A percentile compares a stretch with the other conserved stretches of the same genome.
phyloP scores from a whole-genome alignment of 2,329 filamentous ascomycete genomes.

The Karstenula rhodostoma region DNA sequence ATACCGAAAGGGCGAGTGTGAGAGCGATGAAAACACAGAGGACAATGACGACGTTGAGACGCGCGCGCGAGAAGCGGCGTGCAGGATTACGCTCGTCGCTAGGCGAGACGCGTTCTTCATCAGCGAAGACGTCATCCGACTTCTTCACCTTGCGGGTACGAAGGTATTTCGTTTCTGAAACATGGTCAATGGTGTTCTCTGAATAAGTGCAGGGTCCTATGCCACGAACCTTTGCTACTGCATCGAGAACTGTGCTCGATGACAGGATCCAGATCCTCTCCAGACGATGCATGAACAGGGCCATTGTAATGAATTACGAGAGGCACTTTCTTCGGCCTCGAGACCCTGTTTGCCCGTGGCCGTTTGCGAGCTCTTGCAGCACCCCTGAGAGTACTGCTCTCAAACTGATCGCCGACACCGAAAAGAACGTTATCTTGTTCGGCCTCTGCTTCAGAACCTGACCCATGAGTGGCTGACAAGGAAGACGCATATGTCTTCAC shows the following conservation, averaged over 20 bases:
- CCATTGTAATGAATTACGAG: conserved; percentile 27
- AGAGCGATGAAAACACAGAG: conserved; percentile 21
- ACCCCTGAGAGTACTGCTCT: conserved; percentile 21
- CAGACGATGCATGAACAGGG: conserved; percentile 9
- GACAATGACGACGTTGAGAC: conserved; percentile 17
- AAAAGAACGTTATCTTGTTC: conserved; percentile 24
- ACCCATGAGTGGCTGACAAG: conserved; percentile 36
- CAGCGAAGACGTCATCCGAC: conserved; percentile 12
- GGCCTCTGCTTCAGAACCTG: conserved; percentile 31
- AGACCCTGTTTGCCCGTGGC: conserved; percentile 5
- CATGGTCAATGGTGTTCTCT: conserved; percentile 2
- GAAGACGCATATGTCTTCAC: conserved; percentile 29
- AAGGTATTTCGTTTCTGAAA: conserved; percentile 23
- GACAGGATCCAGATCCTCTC: conserved; percentile 12
- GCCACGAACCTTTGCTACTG: conserved; percentile 22
- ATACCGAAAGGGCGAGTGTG: conserved; percentile 21
- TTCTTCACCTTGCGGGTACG: conserved; percentile 24
- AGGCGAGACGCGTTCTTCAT: conserved; percentile 18
- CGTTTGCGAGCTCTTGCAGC: conserved; percentile 19
- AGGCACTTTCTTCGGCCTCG: conserved; percentile 31
- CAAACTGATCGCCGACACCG: conserved; percentile 29
- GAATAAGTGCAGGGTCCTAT: background rate
- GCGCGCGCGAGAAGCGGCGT: conserved; percentile 22
- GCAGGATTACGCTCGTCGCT: background rate
- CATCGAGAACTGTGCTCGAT: conserved; percentile 14